A percentile compares a stretch with the other conserved stretches of the same genome.
Conservation (phyloP, 495 filamentous ascomycete species). For the Arthonia radiata region DNA sequence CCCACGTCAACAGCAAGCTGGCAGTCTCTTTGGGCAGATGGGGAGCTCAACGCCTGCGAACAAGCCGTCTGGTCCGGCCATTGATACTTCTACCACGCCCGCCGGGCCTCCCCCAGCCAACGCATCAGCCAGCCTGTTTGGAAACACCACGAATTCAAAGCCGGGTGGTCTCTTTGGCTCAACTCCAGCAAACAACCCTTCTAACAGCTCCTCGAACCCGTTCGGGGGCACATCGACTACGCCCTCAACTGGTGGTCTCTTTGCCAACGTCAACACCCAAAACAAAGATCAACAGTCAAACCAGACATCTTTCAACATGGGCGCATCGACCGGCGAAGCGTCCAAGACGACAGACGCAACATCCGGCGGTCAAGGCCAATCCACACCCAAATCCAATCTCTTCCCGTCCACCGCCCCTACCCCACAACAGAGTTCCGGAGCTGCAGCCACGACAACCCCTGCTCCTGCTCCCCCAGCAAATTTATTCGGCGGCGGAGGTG, state of each 20-base stretch:
- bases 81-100: conserved; percentile 33
- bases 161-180: conserved; percentile 11
- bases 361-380: conserved; percentile 1
- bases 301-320: neutral
- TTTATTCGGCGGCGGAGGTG: conserved; percentile 1
- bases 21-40: no score
- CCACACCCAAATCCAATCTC: no score
- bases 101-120: conserved; percentile 32
- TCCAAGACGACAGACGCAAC: neutral
- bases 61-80: conserved; percentile 17
- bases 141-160: conserved; percentile 6
- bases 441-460: neutral
- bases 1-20: no score
- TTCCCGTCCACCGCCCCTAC: neutral
- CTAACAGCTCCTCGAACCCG: conserved; percentile 2
- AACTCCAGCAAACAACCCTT: conserved; percentile 2
- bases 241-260: conserved; percentile 4
- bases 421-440: neutral
- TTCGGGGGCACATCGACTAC: conserved; percentile 7
- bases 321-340: neutral
- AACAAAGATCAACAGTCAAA: neutral
- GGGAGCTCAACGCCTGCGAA: no score
- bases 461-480: neutral
- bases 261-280: neutral
- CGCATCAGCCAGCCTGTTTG: conserved; percentile 8